phyloP scores from a whole-genome alignment of 208 protist species.

The Acanthamoeba sp. region DNA sequence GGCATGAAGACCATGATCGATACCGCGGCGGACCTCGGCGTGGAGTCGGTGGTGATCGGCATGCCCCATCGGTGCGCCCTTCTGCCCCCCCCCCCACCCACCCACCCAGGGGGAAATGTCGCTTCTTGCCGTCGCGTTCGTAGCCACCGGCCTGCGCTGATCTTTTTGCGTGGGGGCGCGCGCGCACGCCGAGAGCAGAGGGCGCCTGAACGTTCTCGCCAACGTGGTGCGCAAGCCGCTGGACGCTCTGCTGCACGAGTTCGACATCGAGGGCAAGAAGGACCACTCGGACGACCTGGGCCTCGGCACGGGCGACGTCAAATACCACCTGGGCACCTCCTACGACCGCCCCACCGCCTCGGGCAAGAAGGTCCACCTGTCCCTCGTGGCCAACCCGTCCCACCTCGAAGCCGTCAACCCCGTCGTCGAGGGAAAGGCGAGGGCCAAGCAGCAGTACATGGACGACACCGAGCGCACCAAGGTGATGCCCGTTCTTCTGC shows the following conservation, averaged over 20 bases:
- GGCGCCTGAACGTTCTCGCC: slow-evolving; percentile 96
- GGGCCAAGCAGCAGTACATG: slow-evolving; percentile 94
- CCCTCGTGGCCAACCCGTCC: slow-evolving; percentile 98
- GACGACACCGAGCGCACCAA: slow-evolving; percentile 86
- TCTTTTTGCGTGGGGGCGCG: too few relatives aligned
- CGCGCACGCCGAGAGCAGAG: too few relatives aligned
- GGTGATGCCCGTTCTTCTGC: slow-evolving; percentile 88
- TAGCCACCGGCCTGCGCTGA: too few relatives aligned
- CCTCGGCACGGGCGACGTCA: slow-evolving; percentile 95
- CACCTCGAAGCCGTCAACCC: slow-evolving; percentile 99
- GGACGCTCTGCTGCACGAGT: slow-evolving; percentile 90
- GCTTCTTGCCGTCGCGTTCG: too few relatives aligned
- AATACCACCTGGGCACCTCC: slow-evolving; percentile 98
- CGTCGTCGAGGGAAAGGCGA: slow-evolving; percentile 97
- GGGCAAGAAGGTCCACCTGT: slow-evolving; percentile 94
- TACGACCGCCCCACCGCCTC: slow-evolving; percentile 87
- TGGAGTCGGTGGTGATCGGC: slow-evolving; percentile 96
- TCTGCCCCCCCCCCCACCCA: background rate
- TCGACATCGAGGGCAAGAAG: slow-evolving; percentile 72
- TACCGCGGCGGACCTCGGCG: slow-evolving; percentile 90
- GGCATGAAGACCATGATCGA: slow-evolving; percentile 96
- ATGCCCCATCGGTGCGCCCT: slow-evolving; percentile 97
- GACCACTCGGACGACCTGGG: slow-evolving; percentile 34
- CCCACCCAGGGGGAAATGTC: too few relatives aligned
- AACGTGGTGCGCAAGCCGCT: slow-evolving; percentile 97